Percentiles rank a stretch among this genome's conserved stretches.
These are phyloP conservation scores for Stachybotrys chlorohalonatus DNA, from an alignment of 2,329 filamentous ascomycete species.

Conservation along the genomic window DNA sequence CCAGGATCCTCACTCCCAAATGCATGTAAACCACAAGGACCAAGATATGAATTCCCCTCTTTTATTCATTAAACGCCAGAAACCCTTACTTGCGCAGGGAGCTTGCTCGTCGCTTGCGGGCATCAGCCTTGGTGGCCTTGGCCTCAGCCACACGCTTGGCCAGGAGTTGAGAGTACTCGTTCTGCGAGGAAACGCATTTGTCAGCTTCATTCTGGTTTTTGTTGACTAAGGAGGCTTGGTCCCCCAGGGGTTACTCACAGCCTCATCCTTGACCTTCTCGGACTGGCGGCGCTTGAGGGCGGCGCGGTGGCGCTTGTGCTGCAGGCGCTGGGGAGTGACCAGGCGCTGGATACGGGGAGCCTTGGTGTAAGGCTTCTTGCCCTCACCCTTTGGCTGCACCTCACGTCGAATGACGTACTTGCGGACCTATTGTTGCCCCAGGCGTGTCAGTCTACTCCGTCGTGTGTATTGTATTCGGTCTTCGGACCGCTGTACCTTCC, in stretches of 20 bases:
- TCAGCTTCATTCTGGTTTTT: background rate
- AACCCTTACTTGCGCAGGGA: conserved; percentile 78
- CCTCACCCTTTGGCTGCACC: conserved; percentile 93
- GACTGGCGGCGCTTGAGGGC: conserved; percentile 97
- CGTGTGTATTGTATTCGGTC: background rate
- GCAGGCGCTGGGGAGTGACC: conserved; percentile 97
- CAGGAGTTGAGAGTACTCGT: conserved; percentile 92
- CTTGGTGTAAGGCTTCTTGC: conserved; percentile 98
- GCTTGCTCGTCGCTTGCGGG: conserved; percentile 93
- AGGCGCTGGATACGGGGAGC: conserved; percentile 99
- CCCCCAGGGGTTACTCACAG: conserved; percentile 55
- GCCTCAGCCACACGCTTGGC: conserved; percentile 96
- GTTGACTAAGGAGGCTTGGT: background rate
- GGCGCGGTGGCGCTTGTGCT: conserved; percentile 98
- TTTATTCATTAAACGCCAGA: conserved; percentile 23
- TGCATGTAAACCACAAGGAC: conserved; percentile 31
- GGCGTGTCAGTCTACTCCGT: conserved; percentile 26
- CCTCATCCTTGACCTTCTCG: conserved; percentile 98
- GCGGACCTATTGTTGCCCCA: conserved; percentile 60
- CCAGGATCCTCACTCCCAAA: conserved; percentile 28
- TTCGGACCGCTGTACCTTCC: background rate
- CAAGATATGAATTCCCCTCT: conserved; percentile 24
- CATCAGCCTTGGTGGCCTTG: conserved; percentile 87
- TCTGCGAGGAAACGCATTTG: conserved; percentile 43
- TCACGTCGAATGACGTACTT: conserved; percentile 99